A percentile compares a stretch with the other conserved stretches of the same genome.
These are phyloP conservation scores for Chenopodium berlandieri DNA, from an alignment of 148 eudicot species.

Conservation along the genomic window DNA sequence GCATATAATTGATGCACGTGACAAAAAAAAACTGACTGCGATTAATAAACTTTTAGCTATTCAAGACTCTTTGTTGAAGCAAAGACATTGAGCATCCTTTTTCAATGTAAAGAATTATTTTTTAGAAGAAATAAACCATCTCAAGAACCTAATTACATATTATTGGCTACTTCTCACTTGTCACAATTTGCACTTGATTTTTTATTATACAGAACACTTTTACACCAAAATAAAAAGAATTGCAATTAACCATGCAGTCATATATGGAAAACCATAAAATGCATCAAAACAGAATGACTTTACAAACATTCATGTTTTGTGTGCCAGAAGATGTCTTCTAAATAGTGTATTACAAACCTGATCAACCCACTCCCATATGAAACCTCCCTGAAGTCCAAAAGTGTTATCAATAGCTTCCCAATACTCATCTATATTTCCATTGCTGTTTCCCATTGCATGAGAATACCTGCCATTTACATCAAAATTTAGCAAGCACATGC, in stretches of 20 bases:
- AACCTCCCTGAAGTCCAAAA: constrained; percentile 98
- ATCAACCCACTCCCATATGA: constrained; percentile 99
- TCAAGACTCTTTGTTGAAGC: not conserved
- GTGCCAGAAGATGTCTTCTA: constrained; percentile 1
- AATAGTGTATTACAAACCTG: constrained; percentile 43
- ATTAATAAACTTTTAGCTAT: not conserved
- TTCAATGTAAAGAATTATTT: not conserved
- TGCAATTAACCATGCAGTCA: not conserved
- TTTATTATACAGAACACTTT: not conserved
- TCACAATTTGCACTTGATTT: not conserved
- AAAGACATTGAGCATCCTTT: not conserved
- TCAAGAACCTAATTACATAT: not conserved
- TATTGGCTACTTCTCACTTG: not conserved
- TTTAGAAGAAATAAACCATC: not conserved
- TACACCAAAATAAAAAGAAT: not conserved
- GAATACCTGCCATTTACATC: constrained; percentile 58
- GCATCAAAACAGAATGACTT: not conserved
- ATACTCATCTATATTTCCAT: constrained; percentile 71
- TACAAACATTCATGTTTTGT: not conserved
- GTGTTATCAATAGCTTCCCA: constrained; percentile 97
- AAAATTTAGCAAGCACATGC: not conserved
- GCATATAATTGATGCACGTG: not conserved
- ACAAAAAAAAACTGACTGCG: not conserved
- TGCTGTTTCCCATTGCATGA: constrained; percentile 99
- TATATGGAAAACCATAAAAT: not conserved